A percentile compares a stretch with the other conserved stretches of the same genome.
Evolutionary conservation across 805 yeast species (phyloP).

Genomic region (Pichia pseudocactophila): DNA sequence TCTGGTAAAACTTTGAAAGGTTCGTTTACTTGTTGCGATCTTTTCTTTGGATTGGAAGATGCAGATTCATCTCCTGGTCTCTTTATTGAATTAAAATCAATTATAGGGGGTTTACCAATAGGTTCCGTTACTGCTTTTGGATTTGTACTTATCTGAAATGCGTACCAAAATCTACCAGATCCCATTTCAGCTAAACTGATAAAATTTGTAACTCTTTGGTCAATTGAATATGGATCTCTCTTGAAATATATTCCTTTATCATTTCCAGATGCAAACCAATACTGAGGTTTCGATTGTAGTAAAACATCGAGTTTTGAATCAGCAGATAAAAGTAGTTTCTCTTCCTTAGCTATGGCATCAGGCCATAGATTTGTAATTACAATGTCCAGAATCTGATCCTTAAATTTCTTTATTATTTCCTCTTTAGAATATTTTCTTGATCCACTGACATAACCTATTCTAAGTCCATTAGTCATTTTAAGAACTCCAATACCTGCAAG

Average conservation of each 20-base stretch:
- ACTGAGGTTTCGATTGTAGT: slow-evolving; percentile 46
- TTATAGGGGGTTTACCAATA: not conserved
- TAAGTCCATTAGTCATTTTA: slow-evolving; percentile 37
- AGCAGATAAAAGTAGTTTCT: slow-evolving; percentile 37
- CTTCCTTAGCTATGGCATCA: slow-evolving; percentile 35
- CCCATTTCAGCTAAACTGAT: slow-evolving; percentile 57
- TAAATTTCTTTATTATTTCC: slow-evolving; percentile 14
- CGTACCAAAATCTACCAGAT: slow-evolving; percentile 64
- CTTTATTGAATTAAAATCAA: not conserved
- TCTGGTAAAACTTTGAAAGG: slow-evolving; percentile 36
- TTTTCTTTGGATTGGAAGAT: not conserved
- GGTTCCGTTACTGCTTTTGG: slow-evolving; percentile 7
- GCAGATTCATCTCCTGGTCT: not conserved
- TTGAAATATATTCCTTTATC: slow-evolving; percentile 43
- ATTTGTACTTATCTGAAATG: slow-evolving; percentile 40
- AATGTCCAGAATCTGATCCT: slow-evolving; percentile 36
- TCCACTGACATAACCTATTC: slow-evolving; percentile 38
- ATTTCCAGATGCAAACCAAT: slow-evolving; percentile 55
- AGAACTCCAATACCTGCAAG: slow-evolving; percentile 30
- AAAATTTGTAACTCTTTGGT: slow-evolving; percentile 44
- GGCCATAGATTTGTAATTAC: slow-evolving; percentile 59
- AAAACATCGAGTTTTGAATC: slow-evolving; percentile 38
- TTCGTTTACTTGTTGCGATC: not conserved
- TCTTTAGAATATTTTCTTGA: slow-evolving; percentile 21
- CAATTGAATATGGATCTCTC: slow-evolving; percentile 39